These are phyloP conservation scores for Pyrenophora teres DNA, from an alignment of 2,329 filamentous ascomycete genomes.

Conservation along the genomic window DNA sequence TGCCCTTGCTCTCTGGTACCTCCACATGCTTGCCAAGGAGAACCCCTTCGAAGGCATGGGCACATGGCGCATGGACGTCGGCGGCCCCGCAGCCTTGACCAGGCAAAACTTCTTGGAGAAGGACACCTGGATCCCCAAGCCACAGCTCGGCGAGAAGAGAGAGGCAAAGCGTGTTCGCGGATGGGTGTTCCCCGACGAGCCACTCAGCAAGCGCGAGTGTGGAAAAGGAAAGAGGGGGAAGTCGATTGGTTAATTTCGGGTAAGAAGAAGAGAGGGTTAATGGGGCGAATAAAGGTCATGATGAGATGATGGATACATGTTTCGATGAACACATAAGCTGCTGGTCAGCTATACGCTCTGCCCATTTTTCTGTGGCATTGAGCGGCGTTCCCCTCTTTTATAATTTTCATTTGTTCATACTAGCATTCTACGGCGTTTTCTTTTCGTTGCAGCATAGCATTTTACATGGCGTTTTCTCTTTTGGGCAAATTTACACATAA, in stretches of 20 bases:
- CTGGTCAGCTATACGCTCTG: constrained; percentile 11
- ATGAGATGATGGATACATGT: background rate
- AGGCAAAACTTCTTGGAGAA: constrained; percentile 70
- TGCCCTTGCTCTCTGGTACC: constrained; percentile 74
- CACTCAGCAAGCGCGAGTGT: constrained; percentile 70
- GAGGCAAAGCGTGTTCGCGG: constrained; percentile 74
- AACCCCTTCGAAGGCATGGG: constrained; percentile 64
- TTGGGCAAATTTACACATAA: background rate
- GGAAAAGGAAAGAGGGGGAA: constrained; percentile 42
- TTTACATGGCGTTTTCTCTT: constrained; percentile 10
- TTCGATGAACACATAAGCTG: background rate
- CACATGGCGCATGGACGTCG: constrained; percentile 72
- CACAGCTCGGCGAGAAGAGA: constrained; percentile 74
- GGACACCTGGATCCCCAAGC: constrained; percentile 75
- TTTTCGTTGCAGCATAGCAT: constrained; percentile 9
- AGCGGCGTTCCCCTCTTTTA: constrained; percentile 1
- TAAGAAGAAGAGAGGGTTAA: background rate
- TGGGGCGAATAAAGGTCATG: background rate
- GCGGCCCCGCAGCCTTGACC: constrained; percentile 73
- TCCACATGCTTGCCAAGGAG: constrained; percentile 72
- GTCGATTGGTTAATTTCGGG: constrained; percentile 18
- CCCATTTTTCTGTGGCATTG: constrained; percentile 2
- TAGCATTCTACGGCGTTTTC: constrained; percentile 7
- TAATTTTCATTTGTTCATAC: background rate
- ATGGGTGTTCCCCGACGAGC: constrained; percentile 77